Evolutionary conservation across 805 yeast genomes (phyloP).

Genomic region (Scheffersomyces lignosus): DNA sequence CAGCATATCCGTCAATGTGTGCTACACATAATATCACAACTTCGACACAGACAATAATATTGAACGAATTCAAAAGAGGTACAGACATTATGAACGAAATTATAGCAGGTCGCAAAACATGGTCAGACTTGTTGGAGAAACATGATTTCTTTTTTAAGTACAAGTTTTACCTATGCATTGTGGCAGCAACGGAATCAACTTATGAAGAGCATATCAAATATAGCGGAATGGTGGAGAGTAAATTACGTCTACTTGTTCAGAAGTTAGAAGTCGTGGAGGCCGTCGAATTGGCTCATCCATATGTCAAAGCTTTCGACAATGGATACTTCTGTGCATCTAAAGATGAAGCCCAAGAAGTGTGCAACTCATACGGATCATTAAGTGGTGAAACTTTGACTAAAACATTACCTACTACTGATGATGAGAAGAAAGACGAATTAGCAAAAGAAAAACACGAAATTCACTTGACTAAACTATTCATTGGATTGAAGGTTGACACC

Average conservation of each 20-base stretch:
- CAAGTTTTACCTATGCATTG: conserved; percentile 81
- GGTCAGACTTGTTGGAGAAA: conserved; percentile 75
- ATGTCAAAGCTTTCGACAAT: conserved; percentile 69
- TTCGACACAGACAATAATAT: conserved; percentile 81
- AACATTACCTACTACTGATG: conserved; percentile 8
- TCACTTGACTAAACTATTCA: conserved; percentile 71
- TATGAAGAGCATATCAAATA: conserved; percentile 86
- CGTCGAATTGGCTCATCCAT: conserved; percentile 86
- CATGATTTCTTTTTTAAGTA: conserved; percentile 83
- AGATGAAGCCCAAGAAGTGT: conserved; percentile 56
- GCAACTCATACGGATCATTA: conserved; percentile 62
- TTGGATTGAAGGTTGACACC: conserved; percentile 70
- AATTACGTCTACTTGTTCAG: conserved; percentile 74
- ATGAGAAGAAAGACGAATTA: conserved; percentile 26
- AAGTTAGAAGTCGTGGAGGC: conserved; percentile 80
- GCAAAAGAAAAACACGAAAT: no score
- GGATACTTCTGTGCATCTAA: conserved; percentile 43
- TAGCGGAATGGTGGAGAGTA: conserved; percentile 93
- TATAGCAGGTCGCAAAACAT: conserved; percentile 56
- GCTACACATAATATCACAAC: conserved; percentile 94
- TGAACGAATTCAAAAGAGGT: conserved; percentile 80
- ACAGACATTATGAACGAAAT: conserved; percentile 69
- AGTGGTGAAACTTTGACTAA: conserved; percentile 49
- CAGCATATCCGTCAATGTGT: conserved; percentile 98
- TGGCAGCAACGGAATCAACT: conserved; percentile 70